Base-by-base conservation (phyloP, 2,329 filamentous ascomycete species). In the Fusarium multiceps region DNA sequence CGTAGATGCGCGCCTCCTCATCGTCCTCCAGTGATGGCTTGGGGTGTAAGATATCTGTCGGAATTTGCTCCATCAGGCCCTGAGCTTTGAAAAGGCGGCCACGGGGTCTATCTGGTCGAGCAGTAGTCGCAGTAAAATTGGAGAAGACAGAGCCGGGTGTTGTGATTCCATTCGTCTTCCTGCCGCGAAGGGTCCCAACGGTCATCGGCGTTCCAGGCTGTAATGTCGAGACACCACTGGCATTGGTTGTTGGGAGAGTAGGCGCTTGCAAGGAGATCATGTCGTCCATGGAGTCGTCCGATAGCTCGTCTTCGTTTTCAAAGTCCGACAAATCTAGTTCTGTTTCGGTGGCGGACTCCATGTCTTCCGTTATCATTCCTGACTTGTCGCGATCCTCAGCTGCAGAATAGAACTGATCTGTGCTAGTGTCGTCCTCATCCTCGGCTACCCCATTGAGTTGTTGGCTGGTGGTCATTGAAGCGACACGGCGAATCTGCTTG, bases 131-230 rank as follows among this genome's bases (percentile, higher is more conserved):
- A 10, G 94, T 97, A 73, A 94, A 95, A 75, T 88, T 93, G 1
- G 95, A 98, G 72, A 94, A 94, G 5, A 97, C 92, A 0, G 94
- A 98, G 0, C 92, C 93, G 0, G 95, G 94, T 0, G 93, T 97
- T 46, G 89, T 88, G 12, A 92, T 87, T 6, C 93, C 93, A 72
- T 93, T 94, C 0, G 87, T 87, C 69, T 82, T 86, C 42, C 86
- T 82, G 8, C 89, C 89, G 55, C 90, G 88, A 32, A 82, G 62
- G 1, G 80, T 81, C 20, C 90, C 90, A 20, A 89, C 74, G 1
- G 92, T 92, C 77, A 93, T 89, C 3, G 94, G 94, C 0, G 94
- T 97, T 13, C 93, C 93, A 3, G 92, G 88, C 42, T 92, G 92
- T 75, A 94, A 87, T 0, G 92, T 92, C 23, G 93, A 96, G 72